These are phyloP conservation scores for Entomortierella parvispora DNA, from an alignment of 192 early-diverging fungal species.

Conservation along the genomic window DNA sequence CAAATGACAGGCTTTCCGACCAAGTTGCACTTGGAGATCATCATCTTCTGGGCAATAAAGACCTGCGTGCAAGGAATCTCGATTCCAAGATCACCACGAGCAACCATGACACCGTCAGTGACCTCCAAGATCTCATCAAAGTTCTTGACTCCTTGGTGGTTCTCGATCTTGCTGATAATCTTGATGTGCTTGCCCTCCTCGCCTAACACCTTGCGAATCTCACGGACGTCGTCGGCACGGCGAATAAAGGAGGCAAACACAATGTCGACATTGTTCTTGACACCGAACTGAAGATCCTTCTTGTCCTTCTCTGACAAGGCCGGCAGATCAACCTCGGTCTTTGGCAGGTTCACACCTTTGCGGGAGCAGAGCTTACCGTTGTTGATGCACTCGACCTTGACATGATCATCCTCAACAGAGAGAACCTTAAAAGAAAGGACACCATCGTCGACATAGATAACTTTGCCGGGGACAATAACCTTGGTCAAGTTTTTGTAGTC, in stretches of 20 bases:
- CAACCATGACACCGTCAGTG: slow-evolving; percentile 98
- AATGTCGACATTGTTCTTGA: slow-evolving; percentile 93
- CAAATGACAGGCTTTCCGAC: slow-evolving; percentile 97
- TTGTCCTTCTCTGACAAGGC: slow-evolving; percentile 97
- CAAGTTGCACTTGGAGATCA: slow-evolving; percentile 97
- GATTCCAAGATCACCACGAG: slow-evolving; percentile 97
- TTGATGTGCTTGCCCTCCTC: slow-evolving; percentile 86
- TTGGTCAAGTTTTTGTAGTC: slow-evolving; percentile 85
- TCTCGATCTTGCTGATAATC: slow-evolving; percentile 98
- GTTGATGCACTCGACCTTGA: slow-evolving; percentile 81
- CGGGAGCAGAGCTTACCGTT: slow-evolving; percentile 88
- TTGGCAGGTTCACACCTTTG: slow-evolving; percentile 97
- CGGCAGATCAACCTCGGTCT: slow-evolving; percentile 92
- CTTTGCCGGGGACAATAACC: slow-evolving; percentile 77
- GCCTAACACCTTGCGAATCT: slow-evolving; percentile 88
- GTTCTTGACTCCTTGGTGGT: slow-evolving; percentile 96
- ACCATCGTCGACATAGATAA: slow-evolving; percentile 94
- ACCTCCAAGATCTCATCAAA: slow-evolving; percentile 97
- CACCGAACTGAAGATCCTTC: slow-evolving; percentile 88
- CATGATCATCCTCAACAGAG: slow-evolving; percentile 66
- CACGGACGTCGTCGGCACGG: slow-evolving; percentile 86
- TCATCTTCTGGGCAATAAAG: slow-evolving; percentile 97
- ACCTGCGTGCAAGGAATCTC: slow-evolving; percentile 96
- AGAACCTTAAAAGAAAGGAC: slow-evolving; percentile 96
- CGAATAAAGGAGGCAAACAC: slow-evolving; percentile 98